Conservation (phyloP, 306 rosid genomes). For the Vicia faba region DNA sequence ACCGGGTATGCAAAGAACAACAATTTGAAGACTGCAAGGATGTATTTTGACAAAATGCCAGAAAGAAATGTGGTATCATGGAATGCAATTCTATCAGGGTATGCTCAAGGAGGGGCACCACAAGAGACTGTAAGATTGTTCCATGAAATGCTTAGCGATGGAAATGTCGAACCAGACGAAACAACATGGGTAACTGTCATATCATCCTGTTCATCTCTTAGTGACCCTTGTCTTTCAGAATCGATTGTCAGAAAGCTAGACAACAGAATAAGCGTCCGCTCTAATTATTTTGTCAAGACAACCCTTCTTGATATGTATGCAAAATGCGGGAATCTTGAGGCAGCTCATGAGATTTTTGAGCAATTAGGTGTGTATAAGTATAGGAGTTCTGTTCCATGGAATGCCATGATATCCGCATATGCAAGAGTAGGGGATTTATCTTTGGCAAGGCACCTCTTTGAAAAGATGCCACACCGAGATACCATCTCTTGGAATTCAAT, state of each 20-base stretch:
- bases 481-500: conserved; percentile 71
- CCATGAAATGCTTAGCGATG: conserved; percentile 50
- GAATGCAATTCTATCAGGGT: conserved; percentile 80
- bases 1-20: conserved; percentile 56
- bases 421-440: conserved; percentile 56
- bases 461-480: conserved; percentile 61
- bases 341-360: conserved; percentile 56
- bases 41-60: conserved; percentile 60
- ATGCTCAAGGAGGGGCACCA: conserved; percentile 55
- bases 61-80: conserved; percentile 64
- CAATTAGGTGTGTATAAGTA: conserved; percentile 43
- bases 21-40: conserved; percentile 54
- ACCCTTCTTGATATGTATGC: conserved; percentile 74
- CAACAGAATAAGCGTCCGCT: conserved; percentile 35
- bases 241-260: conserved; percentile 43
- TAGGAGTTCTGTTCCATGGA: conserved; percentile 59
- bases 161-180: conserved; percentile 45
- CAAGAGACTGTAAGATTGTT: conserved; percentile 60
- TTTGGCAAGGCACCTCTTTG: conserved; percentile 55
- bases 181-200: conserved; percentile 66
- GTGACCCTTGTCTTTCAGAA: conserved; percentile 51
- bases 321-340: conserved; percentile 58
- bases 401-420: conserved; percentile 70
- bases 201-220: conserved; percentile 52
- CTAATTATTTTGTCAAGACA: conserved; percentile 60